These are phyloP conservation scores for Penicillium brasilianum DNA, from an alignment of 2,329 filamentous ascomycete species.

Conservation along the genomic window DNA sequence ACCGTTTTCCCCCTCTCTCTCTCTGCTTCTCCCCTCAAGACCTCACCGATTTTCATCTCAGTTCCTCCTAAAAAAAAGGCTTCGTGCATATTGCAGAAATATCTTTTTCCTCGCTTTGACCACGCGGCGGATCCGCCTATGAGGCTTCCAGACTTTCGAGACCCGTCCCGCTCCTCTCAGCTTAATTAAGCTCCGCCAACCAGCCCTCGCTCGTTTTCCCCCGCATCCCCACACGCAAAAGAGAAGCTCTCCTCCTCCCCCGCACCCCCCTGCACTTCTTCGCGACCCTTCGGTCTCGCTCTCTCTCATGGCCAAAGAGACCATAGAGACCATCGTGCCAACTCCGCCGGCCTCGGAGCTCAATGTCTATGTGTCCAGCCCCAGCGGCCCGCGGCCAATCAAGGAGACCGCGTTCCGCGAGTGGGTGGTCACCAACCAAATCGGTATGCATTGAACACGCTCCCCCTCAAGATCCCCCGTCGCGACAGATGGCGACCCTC, in stretches of 20 bases:
- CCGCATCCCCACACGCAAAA: slow-evolving; percentile 9
- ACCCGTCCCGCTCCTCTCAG: slow-evolving; percentile 22
- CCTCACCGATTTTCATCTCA: no score
- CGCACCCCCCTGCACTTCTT: slow-evolving; percentile 6
- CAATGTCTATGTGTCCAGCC: slow-evolving; percentile 48
- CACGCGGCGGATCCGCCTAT: slow-evolving; percentile 24
- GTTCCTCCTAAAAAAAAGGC: neutral
- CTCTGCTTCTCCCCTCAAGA: neutral
- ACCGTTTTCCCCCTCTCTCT: slow-evolving; percentile 24
- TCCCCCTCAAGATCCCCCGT: neutral
- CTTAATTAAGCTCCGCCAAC: slow-evolving; percentile 22
- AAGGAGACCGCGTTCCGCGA: slow-evolving; percentile 51
- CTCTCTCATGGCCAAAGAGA: slow-evolving; percentile 44
- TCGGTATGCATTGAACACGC: slow-evolving; percentile 64
- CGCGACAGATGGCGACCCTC: neutral
- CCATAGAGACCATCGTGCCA: slow-evolving; percentile 32
- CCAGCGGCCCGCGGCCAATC: slow-evolving; percentile 34
- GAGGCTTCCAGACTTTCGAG: slow-evolving; percentile 21
- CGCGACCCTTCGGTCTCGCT: slow-evolving; percentile 15
- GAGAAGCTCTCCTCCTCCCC: neutral
- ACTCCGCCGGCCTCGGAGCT: slow-evolving; percentile 42
- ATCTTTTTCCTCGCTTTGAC: slow-evolving; percentile 10
- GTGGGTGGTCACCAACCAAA: slow-evolving; percentile 79
- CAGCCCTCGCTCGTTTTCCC: slow-evolving; percentile 15
- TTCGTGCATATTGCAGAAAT: neutral